Evolutionary conservation across 2,329 filamentous ascomycete genomes (phyloP).

Genomic region (Paracamarosporium sp.): DNA sequence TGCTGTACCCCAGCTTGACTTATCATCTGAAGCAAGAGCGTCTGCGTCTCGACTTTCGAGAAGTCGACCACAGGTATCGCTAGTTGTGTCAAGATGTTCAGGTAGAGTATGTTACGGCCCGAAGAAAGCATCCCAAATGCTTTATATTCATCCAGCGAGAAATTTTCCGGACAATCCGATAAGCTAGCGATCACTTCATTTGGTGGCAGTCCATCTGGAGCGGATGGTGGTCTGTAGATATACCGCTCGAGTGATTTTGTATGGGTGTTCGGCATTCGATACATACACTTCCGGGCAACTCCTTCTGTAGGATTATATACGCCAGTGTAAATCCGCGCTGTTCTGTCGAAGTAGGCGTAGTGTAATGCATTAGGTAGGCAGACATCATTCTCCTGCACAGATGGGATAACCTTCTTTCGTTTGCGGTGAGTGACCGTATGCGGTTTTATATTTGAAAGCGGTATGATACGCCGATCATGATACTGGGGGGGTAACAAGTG

Average conservation of each 20-base stretch:
- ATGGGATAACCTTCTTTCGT: constrained; percentile 24
- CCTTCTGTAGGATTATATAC: too few species aligned
- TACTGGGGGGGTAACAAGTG: neutral
- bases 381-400: constrained; percentile 39
- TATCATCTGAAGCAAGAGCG: constrained; percentile 58
- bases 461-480: constrained; percentile 37
- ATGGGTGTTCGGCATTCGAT: constrained; percentile 48
- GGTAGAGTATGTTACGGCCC: constrained; percentile 60
- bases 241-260: constrained; percentile 47
- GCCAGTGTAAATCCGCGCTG: neutral
- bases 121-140: constrained; percentile 56
- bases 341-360: constrained; percentile 43
- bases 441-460: constrained; percentile 49
- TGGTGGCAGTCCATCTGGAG: constrained; percentile 38
- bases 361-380: constrained; percentile 55
- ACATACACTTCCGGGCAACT: too few species aligned
- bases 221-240: constrained; percentile 41
- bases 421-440: constrained; percentile 45
- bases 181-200: constrained; percentile 59
- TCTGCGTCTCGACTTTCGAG: constrained; percentile 55
- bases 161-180: constrained; percentile 52
- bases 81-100: constrained; percentile 62
- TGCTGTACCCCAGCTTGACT: constrained; percentile 46
- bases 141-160: constrained; percentile 63
- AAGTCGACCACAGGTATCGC: constrained; percentile 57